Evolutionary conservation across 2,329 filamentous ascomycete species (phyloP), one percentile per base, ranked within the genome.

Genomic region (Colletotrichum phormii): DNA sequence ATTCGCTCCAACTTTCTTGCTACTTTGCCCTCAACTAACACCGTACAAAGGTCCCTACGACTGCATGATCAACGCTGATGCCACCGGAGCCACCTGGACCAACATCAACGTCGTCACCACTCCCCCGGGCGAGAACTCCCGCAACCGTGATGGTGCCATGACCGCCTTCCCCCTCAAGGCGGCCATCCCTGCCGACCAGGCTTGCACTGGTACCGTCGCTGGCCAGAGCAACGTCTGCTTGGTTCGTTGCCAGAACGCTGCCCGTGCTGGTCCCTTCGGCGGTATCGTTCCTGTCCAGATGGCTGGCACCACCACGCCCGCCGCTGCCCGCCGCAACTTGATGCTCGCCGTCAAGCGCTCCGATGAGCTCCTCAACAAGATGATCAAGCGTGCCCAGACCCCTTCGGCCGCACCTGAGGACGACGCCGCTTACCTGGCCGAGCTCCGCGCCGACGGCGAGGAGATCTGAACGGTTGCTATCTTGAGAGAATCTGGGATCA

Each of bases 21-120:
- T 60, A 8, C 1, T 5, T 26, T 7, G 5, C 11, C 9, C 24
- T 4, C 5, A 3, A 26, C 24, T 53, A 46, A 67, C 22, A 65
- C 29, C 5, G 2, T 37, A 0, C 6, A 3, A 8, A 73, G 71
- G 71, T 12, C 90, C 90, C 2, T 92, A 91, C 81, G 87, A 84
- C 7, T 92, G 90, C 83, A 90, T 90, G 85, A 90, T 92, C 79
- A 91, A 91, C 77, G 80, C 84, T 67, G 89, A 90, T 70, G 91
- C 84, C 68, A 90, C 89, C 5, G 90, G 86, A 29, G 78, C 83
- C 60, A 79, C 83, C 75, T 91, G 89, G 86, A 79, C 81, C 26
- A 81, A 86, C 73, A 88, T 90, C 78, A 81, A 86, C 42, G 90
- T 92, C 66, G 88, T 87, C 29, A 83, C 83, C 70, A 87, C 88